Evolutionary conservation across 2,329 filamentous ascomycete species (phyloP).

Genomic region (Epichloe hybrida): DNA sequence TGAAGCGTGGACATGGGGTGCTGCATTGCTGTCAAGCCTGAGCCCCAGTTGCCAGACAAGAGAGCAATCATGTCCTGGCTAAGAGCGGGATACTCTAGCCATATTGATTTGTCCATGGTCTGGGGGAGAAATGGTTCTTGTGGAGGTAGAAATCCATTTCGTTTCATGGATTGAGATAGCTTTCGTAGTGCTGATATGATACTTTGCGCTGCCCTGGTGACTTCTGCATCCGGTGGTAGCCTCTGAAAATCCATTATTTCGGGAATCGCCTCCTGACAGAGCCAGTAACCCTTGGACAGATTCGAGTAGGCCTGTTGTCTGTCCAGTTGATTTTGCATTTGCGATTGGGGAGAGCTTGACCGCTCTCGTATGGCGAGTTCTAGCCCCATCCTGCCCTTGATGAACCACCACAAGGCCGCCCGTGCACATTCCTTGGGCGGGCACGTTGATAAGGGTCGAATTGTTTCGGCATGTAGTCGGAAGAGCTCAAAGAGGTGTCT

Average conservation of each 20-base stretch:
- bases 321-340: slow-evolving; percentile 39
- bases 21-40: slow-evolving; percentile 33
- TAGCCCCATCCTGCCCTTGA: slow-evolving; percentile 64
- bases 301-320: slow-evolving; percentile 73
- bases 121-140: slow-evolving; percentile 58
- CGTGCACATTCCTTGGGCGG: slow-evolving; percentile 55
- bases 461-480: slow-evolving; percentile 60
- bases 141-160: slow-evolving; percentile 65
- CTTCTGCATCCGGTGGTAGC: slow-evolving; percentile 29
- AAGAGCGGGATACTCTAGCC: slow-evolving; percentile 64
- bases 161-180: slow-evolving; percentile 67
- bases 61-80: slow-evolving; percentile 59
- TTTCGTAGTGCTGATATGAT: slow-evolving; percentile 57
- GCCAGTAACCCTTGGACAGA: slow-evolving; percentile 75
- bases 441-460: slow-evolving; percentile 50
- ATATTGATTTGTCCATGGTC: slow-evolving; percentile 67
- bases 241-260: slow-evolving; percentile 32
- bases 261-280: slow-evolving; percentile 43
- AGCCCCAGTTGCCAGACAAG: slow-evolving; percentile 47
- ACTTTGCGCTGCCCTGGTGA: slow-evolving; percentile 39
- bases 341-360: slow-evolving; percentile 34
- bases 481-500: slow-evolving; percentile 66
- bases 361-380: slow-evolving; percentile 58
- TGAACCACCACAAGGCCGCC: slow-evolving; percentile 78
- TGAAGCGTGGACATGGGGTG: slow-evolving; percentile 33